Base-by-base conservation (phyloP, 1,284 basidiomycete species). In the Hypsizygus ulmarius region DNA sequence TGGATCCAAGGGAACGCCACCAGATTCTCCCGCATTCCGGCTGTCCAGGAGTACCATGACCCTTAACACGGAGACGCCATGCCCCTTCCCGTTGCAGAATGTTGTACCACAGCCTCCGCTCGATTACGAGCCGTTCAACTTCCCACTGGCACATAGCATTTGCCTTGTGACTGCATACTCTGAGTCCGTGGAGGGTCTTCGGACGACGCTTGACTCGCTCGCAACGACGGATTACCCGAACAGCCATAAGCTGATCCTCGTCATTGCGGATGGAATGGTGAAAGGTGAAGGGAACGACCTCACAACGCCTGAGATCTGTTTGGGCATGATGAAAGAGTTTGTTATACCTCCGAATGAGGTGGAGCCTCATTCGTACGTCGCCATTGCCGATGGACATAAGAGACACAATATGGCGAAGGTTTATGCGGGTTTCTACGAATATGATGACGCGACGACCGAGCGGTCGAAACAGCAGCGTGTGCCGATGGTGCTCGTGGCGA, bases 381-480 rank as follows among this genome's bases (percentile, higher is more conserved):
- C 97, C 51, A 98, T 99, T 60, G 97, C 97, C 18, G 95, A 99
- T 66, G 97, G 97, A 27, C 93, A 97, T 76, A 99, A 98, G 74
- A 82, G 93, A 16, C 96, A 98, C 78, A 99, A 99, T 70, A 97
- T 97, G 94, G 96, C 96, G 51, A 96, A 96, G 73, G 94, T 99
- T 37, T 98, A 90, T 61, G 94, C 96, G 28, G 97, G 97, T 3
- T 99, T 93, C 75, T 99, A 99, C 70, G 82, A 87, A 54, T 99
- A 99, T 69, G 94, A 98, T 67, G 82, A 94, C 63, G 80, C 87
- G 49, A 97, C 95, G 0, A 82, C 93, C 34, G 97, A 99, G 71
- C 76, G 78, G 27, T 88, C 86, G 51, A 99, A 99, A 74, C 96
- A 99, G 69, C 97, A 99, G 69, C 87, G 93, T 33, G 91, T 97